Conservation (phyloP, 352 stramenopile genomes). For the Globisporangium paddicum region DNA sequence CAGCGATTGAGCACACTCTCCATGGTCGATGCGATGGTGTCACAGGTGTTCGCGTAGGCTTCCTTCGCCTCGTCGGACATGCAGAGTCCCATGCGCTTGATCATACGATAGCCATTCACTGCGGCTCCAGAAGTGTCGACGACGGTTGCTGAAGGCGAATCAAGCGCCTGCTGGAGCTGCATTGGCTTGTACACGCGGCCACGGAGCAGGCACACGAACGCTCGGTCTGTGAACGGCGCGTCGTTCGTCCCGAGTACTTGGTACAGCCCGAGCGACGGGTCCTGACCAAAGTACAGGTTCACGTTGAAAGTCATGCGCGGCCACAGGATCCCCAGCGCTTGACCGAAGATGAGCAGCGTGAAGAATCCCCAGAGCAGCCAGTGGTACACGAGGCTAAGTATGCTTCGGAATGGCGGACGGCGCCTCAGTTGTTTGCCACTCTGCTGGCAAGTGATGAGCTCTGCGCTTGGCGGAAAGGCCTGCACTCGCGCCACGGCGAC, state of each 20-base stretch:
- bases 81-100: slow-evolving; percentile 1
- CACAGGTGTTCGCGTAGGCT: slow-evolving; percentile 7
- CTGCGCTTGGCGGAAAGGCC: no score
- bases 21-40: slow-evolving; percentile 12
- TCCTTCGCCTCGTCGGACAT: background rate
- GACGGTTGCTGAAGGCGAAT: background rate
- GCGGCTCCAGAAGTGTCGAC: background rate
- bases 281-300: slow-evolving; percentile 10
- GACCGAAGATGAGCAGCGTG: slow-evolving; percentile 18
- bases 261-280: slow-evolving; percentile 11
- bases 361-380: slow-evolving; percentile 29
- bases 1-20: slow-evolving; percentile 16
- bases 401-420: no score
- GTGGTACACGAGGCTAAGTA: slow-evolving; percentile 19
- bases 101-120: slow-evolving; percentile 24
- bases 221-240: slow-evolving; percentile 34
- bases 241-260: slow-evolving; percentile 34
- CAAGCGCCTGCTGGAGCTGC: slow-evolving; percentile 16
- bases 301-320: slow-evolving; percentile 1
- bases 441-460: no score
- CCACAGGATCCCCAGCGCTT: slow-evolving; percentile 23
- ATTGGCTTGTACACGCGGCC: slow-evolving; percentile 23
- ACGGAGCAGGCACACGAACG: slow-evolving; percentile 25
- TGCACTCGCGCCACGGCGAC: no score
- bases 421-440: no score